Evolutionary conservation across 2,329 filamentous ascomycete species (phyloP).

Genomic region (Phialophora tarda): DNA sequence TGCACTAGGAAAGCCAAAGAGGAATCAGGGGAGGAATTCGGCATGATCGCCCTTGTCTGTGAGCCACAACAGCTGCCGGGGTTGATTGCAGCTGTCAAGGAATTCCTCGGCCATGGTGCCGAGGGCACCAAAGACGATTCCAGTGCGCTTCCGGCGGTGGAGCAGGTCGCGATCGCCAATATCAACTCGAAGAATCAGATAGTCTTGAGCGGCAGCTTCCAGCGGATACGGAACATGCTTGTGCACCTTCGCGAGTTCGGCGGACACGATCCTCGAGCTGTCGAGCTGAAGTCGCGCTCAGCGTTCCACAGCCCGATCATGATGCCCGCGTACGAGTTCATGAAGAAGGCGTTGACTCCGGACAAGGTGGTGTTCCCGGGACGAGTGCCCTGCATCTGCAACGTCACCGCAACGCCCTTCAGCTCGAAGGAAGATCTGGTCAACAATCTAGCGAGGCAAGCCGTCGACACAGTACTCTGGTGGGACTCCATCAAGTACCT

Average conservation of each 20-base stretch:
- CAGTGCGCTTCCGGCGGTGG: constrained; percentile 72
- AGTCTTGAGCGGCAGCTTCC: constrained; percentile 85
- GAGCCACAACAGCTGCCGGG: constrained; percentile 75
- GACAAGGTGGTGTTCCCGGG: constrained; percentile 75
- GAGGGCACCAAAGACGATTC: constrained; percentile 72
- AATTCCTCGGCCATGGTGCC: constrained; percentile 74
- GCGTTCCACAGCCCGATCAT: constrained; percentile 72
- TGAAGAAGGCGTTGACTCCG: constrained; percentile 70
- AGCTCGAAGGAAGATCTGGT: constrained; percentile 73
- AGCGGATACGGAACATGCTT: constrained; percentile 78
- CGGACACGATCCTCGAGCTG: constrained; percentile 87
- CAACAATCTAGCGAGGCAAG: constrained; percentile 77
- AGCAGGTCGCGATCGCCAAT: constrained; percentile 90
- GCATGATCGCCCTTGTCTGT: constrained; percentile 92
- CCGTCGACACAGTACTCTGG: constrained; percentile 91
- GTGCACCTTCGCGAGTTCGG: constrained; percentile 86
- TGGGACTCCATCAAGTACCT: constrained; percentile 92
- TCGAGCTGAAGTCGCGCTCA: constrained; percentile 69
- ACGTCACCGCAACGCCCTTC: constrained; percentile 82
- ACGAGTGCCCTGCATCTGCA: constrained; percentile 77
- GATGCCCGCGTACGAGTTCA: constrained; percentile 77
- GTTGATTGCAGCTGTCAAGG: constrained; percentile 75
- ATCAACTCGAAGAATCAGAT: constrained; percentile 97
- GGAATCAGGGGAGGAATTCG: constrained; percentile 78
- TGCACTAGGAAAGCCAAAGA: constrained; percentile 71